These are phyloP conservation scores for Talaromyces trachyspermus DNA, from an alignment of 495 filamentous ascomycete species.

Conservation along the genomic window DNA sequence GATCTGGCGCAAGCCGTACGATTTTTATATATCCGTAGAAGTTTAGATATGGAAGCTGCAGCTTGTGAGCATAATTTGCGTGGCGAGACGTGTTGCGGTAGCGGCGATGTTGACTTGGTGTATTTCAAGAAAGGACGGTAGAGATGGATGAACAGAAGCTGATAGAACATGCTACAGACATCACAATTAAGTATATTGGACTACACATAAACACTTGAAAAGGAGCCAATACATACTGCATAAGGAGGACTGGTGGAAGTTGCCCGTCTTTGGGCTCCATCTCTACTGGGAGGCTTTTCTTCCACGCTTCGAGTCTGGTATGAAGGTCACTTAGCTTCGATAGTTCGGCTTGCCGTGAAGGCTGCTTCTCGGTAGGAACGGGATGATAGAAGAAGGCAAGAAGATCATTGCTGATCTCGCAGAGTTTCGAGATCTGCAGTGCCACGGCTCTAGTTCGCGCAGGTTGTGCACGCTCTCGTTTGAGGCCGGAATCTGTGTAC, in stretches of 20 bases:
- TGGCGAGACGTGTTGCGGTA: constrained; percentile 83
- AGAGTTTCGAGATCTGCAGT: constrained; percentile 72
- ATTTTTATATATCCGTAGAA: constrained; percentile 89
- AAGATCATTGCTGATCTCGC: constrained; percentile 89
- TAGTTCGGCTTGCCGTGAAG: constrained; percentile 69
- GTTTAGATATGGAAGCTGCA: constrained; percentile 79
- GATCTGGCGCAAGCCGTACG: constrained; percentile 84
- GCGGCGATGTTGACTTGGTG: constrained; percentile 66
- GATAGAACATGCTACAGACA: constrained; percentile 80
- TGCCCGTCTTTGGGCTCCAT: constrained; percentile 85
- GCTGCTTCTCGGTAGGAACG: constrained; percentile 47
- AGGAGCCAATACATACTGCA: constrained; percentile 60
- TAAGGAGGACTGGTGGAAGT: constrained; percentile 79
- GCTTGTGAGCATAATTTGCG: constrained; percentile 86
- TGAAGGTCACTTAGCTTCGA: constrained; percentile 92
- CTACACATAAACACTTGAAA: constrained; percentile 1
- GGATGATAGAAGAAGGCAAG: constrained; percentile 89
- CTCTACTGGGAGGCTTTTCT: constrained; percentile 75
- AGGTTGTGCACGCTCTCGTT: constrained; percentile 63
- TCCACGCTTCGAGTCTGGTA: constrained; percentile 85
- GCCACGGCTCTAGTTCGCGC: constrained; percentile 77
- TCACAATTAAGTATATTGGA: constrained; percentile 26
- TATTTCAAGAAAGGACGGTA: constrained; percentile 97
- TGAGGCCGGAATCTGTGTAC: constrained; percentile 77
- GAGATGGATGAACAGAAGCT: constrained; percentile 91